Evolutionary conservation across 352 stramenopile genomes (phyloP).

Genomic region (Phytopythium vexans): DNA sequence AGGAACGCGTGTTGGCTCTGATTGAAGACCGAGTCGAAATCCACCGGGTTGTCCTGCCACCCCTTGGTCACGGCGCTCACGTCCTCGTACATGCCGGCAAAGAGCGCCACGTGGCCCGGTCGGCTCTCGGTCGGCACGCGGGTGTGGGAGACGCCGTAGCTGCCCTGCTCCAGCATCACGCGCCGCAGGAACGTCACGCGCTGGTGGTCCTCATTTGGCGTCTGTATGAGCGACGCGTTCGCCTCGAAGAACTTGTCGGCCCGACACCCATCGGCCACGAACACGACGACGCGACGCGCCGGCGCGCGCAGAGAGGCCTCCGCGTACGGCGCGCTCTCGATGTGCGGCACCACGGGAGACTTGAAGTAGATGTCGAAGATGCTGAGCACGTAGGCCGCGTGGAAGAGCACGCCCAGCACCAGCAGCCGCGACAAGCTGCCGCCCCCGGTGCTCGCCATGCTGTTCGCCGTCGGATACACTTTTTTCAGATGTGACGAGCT

Average conservation of each 20-base stretch:
- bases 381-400: constrained; percentile 82
- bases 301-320: constrained; percentile 24
- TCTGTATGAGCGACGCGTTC: constrained; percentile 11
- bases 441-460: not conserved
- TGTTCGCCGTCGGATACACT: no score
- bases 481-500: not conserved
- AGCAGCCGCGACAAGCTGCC: constrained; percentile 33
- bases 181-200: constrained; percentile 67
- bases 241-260: constrained; percentile 84
- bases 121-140: constrained; percentile 84
- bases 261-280: constrained; percentile 81
- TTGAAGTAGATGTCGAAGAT: constrained; percentile 92
- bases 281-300: constrained; percentile 69
- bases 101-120: constrained; percentile 79
- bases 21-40: constrained; percentile 88
- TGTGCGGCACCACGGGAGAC: constrained; percentile 69
- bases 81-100: constrained; percentile 88
- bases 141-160: constrained; percentile 84
- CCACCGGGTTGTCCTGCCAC: constrained; percentile 84
- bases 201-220: constrained; percentile 8
- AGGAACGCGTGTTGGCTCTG: constrained; percentile 65
- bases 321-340: constrained; percentile 48
- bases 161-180: constrained; percentile 48
- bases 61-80: constrained; percentile 86
- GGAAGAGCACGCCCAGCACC: constrained; percentile 73